These are phyloP conservation scores for Centaurea solstitialis DNA, from an alignment of 129 eudicot genomes.

Conservation along the genomic window DNA sequence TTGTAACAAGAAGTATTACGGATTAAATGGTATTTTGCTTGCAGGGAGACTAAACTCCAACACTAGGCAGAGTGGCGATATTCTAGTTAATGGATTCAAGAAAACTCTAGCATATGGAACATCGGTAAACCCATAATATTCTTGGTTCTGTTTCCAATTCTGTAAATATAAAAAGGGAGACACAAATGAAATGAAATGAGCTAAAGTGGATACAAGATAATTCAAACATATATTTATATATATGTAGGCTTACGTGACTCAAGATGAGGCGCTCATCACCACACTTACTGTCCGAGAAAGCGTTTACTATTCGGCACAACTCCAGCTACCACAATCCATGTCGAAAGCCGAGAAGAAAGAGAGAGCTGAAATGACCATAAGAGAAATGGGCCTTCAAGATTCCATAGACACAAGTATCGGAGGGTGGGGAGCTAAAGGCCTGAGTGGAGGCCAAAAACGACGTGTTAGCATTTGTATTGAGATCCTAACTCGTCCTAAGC, in stretches of 20 bases:
- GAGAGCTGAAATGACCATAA: constrained; percentile 26
- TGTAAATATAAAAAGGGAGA: not conserved
- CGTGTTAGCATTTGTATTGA: constrained; percentile 46
- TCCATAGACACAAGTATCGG: constrained; percentile 27
- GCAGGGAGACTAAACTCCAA: constrained; percentile 58
- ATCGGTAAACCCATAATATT: constrained; percentile 41
- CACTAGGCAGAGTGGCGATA: constrained; percentile 57
- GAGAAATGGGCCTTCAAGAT: constrained; percentile 32
- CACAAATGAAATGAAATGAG: not conserved
- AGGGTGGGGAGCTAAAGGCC: constrained; percentile 26
- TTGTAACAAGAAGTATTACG: not conserved
- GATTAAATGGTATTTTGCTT: not conserved
- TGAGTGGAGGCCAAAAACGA: constrained; percentile 47
- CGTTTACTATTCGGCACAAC: constrained; percentile 24
- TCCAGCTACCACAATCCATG: constrained; percentile 27
- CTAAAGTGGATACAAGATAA: not conserved
- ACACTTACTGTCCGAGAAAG: constrained; percentile 27
- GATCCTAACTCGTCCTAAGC: constrained; percentile 34
- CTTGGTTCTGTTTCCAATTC: not conserved
- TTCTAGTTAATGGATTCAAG: constrained; percentile 62
- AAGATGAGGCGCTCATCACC: constrained; percentile 2
- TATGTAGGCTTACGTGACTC: constrained; percentile 17
- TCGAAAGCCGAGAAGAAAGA: constrained; percentile 20
- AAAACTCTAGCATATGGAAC: constrained; percentile 68
- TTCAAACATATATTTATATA: not conserved